A percentile compares a stretch with the other conserved stretches of the same genome.
Conservation (phyloP, 2,329 filamentous ascomycete genomes). For the Didymellaceae sp. region DNA sequence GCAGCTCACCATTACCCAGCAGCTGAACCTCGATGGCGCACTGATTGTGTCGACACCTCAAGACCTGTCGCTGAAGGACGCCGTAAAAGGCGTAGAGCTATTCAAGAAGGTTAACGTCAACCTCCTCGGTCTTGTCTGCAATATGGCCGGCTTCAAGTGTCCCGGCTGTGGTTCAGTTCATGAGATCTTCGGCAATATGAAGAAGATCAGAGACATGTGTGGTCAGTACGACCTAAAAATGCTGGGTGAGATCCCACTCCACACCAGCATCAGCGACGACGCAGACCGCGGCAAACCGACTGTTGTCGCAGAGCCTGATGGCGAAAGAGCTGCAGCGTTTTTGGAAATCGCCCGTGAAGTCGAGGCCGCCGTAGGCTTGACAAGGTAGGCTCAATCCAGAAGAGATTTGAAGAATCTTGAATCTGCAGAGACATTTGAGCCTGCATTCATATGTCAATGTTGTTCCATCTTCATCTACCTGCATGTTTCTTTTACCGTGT, state of each 20-base stretch:
- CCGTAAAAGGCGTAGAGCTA: constrained; percentile 89
- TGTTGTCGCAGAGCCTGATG: constrained; percentile 82
- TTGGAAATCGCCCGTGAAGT: constrained; percentile 68
- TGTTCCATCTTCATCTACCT: not conserved
- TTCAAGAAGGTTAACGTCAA: constrained; percentile 85
- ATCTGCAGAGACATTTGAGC: too few relatives aligned
- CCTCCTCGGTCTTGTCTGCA: constrained; percentile 76
- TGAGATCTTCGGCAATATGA: constrained; percentile 62
- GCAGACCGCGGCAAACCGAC: constrained; percentile 88
- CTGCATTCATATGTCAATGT: too few relatives aligned
- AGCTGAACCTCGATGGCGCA: constrained; percentile 84
- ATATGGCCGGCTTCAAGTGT: constrained; percentile 51
- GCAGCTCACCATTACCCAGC: constrained; percentile 95
- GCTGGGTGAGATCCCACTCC: constrained; percentile 86
- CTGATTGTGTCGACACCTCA: constrained; percentile 94
- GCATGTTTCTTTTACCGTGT: not conserved
- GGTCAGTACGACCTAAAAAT: constrained; percentile 76
- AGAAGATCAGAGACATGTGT: constrained; percentile 80
- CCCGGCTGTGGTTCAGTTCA: constrained; percentile 57
- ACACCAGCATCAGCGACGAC: constrained; percentile 85
- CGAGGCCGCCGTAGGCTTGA: constrained; percentile 28
- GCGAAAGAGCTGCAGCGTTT: constrained; percentile 75
- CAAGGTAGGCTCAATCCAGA: constrained; percentile 2
- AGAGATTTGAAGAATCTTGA: too few relatives aligned
- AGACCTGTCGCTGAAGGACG: constrained; percentile 89